Conservation (phyloP, 352 stramenopile genomes). For the Pythium vanterpoolii region DNA sequence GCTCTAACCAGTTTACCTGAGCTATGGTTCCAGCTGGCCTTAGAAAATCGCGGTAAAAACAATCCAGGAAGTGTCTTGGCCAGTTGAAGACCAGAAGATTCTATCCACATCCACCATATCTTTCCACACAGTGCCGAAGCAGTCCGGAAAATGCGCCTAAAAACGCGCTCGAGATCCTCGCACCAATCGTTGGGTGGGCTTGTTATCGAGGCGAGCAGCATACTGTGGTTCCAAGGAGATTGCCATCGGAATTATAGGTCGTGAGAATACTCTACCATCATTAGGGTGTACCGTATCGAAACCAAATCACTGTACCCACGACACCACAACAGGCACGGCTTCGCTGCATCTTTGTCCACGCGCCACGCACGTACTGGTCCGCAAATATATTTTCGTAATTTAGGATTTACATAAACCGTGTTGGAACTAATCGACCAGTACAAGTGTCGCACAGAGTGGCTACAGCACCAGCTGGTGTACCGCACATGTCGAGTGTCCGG, state of each 20-base stretch:
- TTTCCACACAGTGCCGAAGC: neutral
- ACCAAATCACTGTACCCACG: constrained; percentile 10
- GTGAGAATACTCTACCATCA: no score
- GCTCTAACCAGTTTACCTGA: no score
- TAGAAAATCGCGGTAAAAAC: neutral
- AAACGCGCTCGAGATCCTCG: neutral
- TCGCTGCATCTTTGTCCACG: neutral
- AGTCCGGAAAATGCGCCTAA: neutral
- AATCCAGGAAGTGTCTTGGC: neutral
- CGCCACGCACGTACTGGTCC: constrained; percentile 10
- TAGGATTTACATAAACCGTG: neutral
- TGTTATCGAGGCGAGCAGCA: no score
- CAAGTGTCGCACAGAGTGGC: neutral
- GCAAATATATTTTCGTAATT: neutral
- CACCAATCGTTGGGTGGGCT: neutral
- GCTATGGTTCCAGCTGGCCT: neutral
- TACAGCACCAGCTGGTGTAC: constrained; percentile 1
- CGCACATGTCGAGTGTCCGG: neutral
- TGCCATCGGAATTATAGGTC: no score
- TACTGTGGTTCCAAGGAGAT: no score
- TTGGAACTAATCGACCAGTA: constrained; percentile 6
- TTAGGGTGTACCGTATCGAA: neutral
- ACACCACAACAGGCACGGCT: neutral
- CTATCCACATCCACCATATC: neutral
- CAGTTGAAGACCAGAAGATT: neutral